A percentile compares a stretch with the other conserved stretches of the same genome.
Conservation (phyloP, 208 protist species). For the Acanthamoeba rhysodes region DNA sequence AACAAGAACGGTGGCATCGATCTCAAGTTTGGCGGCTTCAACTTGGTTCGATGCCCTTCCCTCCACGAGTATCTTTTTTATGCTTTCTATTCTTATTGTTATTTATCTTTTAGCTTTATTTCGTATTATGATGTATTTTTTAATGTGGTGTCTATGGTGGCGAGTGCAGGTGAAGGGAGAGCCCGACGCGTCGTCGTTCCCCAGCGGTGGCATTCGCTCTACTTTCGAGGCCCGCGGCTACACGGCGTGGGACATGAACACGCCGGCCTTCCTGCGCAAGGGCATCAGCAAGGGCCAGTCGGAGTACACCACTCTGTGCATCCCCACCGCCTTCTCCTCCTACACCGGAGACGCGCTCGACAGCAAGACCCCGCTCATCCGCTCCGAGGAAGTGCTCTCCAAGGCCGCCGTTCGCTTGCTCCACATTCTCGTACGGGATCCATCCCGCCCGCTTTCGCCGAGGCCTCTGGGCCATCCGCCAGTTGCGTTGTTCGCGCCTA, state of each 20-base stretch:
- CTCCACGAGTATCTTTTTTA: not conserved
- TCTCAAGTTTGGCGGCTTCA: slow-evolving; percentile 68
- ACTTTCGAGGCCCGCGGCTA: slow-evolving; percentile 92
- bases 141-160: not conserved
- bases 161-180: slow-evolving; percentile 90
- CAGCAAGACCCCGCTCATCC: slow-evolving; percentile 92
- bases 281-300: slow-evolving; percentile 82
- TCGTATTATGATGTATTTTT: slow-evolving; percentile 72
- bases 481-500: not conserved
- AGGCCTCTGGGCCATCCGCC: not conserved
- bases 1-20: slow-evolving; percentile 75
- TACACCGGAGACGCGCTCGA: slow-evolving; percentile 92
- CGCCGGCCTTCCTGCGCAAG: slow-evolving; percentile 88
- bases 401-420: slow-evolving; percentile 77
- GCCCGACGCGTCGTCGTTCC: slow-evolving; percentile 93
- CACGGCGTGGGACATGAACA: slow-evolving; percentile 92
- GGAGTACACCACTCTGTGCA: slow-evolving; percentile 87
- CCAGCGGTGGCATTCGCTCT: slow-evolving; percentile 89
- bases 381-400: slow-evolving; percentile 84
- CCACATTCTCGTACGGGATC: slow-evolving; percentile 7
- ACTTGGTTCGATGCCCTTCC: slow-evolving; percentile 60
- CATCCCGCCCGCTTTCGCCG: too few species aligned
- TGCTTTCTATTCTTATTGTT: not conserved
- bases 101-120: not conserved
- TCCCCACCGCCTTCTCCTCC: slow-evolving; percentile 91